These are phyloP conservation scores for Pseudozyma tsukubaensis DNA, from an alignment of 1,284 basidiomycete genomes.

Conservation along the genomic window DNA sequence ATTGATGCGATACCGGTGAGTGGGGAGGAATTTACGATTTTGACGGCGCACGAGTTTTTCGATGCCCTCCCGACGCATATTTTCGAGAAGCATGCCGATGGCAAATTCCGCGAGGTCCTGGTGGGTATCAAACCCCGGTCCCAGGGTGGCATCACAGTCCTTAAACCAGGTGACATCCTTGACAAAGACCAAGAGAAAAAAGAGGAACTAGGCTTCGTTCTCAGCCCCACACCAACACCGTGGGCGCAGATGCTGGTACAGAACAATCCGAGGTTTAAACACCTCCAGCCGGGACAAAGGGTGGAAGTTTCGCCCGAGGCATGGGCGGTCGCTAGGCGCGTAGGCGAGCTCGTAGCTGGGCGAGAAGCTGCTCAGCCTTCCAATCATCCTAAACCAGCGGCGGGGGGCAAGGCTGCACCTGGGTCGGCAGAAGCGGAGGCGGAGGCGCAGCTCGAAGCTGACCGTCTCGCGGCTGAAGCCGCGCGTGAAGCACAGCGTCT, in stretches of 20 bases:
- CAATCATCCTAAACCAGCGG: not conserved
- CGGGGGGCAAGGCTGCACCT: not conserved
- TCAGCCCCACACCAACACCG: slow-evolving; percentile 77
- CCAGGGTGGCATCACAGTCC: slow-evolving; percentile 29
- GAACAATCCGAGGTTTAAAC: slow-evolving; percentile 54
- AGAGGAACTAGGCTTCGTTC: slow-evolving; percentile 74
- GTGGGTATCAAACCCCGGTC: slow-evolving; percentile 72
- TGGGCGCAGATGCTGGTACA: slow-evolving; percentile 73
- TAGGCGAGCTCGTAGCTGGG: slow-evolving; percentile 63
- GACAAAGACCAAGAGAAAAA: slow-evolving; percentile 2
- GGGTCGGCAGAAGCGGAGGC: slow-evolving; percentile 26
- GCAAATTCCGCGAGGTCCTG: slow-evolving; percentile 85
- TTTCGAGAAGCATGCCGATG: slow-evolving; percentile 76
- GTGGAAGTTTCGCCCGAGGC: slow-evolving; percentile 64
- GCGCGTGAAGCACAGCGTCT: slow-evolving; percentile 23
- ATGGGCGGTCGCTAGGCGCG: slow-evolving; percentile 60
- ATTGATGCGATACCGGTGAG: slow-evolving; percentile 76
- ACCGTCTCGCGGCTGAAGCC: not conserved
- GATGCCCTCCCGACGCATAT: slow-evolving; percentile 94
- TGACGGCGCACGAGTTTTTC: slow-evolving; percentile 97
- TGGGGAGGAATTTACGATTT: slow-evolving; percentile 77
- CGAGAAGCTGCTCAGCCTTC: slow-evolving; percentile 32
- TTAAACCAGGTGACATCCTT: slow-evolving; percentile 44
- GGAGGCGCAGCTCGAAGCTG: slow-evolving; percentile 15
- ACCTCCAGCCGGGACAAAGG: slow-evolving; percentile 59